Base-by-base conservation (phyloP, 306 rosid species). In the Rosa chinensis region DNA sequence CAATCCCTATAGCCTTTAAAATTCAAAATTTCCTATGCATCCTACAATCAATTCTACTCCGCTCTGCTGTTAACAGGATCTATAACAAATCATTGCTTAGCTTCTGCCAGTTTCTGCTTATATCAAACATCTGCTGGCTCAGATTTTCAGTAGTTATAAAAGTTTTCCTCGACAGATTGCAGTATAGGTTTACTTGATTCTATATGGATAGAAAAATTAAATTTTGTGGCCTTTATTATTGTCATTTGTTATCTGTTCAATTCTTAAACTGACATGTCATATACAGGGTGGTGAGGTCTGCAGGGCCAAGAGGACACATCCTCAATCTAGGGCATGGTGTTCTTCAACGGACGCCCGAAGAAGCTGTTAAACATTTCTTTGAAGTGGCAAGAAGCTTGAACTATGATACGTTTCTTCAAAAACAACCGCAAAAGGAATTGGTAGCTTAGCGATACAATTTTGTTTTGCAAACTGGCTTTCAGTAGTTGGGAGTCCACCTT, bases 321-420 rank as follows among this genome's bases (percentile, higher is more conserved):
- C 99, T 95, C 77, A 93, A 95, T 84, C 88, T 93, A 18, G 99
- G 98, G 32, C 99, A 95, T 59, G 98, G 99, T 47, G 99, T 95
- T 86, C 96, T 95, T 50, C 94, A 91, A 45, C 92, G 96, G 78
- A 92, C 94, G 17, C 99, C 99, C 5, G 98, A 95, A 87, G 98
- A 91, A 85, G 95, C 99, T 20, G 99, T 95, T 76, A 91, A 90
- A 45, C 99, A 95, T 90, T 95, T 95, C 92, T 95, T 93, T 76
- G 99, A 95, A 20, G 98, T 92, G 40, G 85, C 98, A 28, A 92
- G 90, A 83, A 90, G 96, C 84, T 89, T 91, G 93, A 84, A 90
- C 72, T 92, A 90, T 55, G 92, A 93, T 40, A 76, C 91, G 43
- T 53, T 79, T 66, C 79, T 85, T 59, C 88, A 79, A 80, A 84